Base-by-base conservation (phyloP, 2,329 filamentous ascomycete species). In the Aspergillus terreus region DNA sequence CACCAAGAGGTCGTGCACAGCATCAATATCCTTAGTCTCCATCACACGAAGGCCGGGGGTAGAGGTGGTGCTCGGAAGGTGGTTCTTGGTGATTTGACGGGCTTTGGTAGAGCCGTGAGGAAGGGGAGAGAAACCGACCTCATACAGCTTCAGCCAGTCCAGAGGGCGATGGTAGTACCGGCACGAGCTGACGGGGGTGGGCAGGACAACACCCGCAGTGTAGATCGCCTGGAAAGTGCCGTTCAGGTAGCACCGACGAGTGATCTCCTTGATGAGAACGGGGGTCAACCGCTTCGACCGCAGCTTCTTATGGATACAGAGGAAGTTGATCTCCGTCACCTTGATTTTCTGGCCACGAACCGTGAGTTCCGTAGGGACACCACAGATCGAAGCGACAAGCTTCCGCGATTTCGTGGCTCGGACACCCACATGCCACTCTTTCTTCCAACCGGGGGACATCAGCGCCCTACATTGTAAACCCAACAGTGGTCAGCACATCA, bases 251-350 rank as follows among this genome's bases (percentile, higher is more conserved):
- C 90, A 95, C 57, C 91, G 83, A 44, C 94, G 87, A 4, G 94
- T 99, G 63, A 99, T 90, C 71, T 99, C 94, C 73, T 96, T 96
- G 78, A 99, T 99, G 48, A 99, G 83, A 2, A 97, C 88, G 0
- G 94, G 94, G 0, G 94, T 86, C 41, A 99, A 83, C 49, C 94
- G 86, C 78, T 97, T 96, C 52, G 88, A 85, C 46, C 94, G 89
- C 30, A 99, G 84, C 75, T 97, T 97, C 80, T 97, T 97, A 80
- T 99, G 94, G 50, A 99, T 87, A 66, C 92, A 95, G 59, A 99
- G 85, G 75, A 97, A 99, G 78, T 99, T 99, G 74, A 99, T 94
- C 71, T 99, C 94, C 45, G 89, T 91, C 60, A 88, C 86, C 56
- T 85, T 82, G 54, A 99, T 75, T 51, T 82, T 75, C 53, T 88